These are phyloP conservation scores for Seiridium cupressi DNA, from an alignment of 2,329 filamentous ascomycete species.

Conservation along the genomic window DNA sequence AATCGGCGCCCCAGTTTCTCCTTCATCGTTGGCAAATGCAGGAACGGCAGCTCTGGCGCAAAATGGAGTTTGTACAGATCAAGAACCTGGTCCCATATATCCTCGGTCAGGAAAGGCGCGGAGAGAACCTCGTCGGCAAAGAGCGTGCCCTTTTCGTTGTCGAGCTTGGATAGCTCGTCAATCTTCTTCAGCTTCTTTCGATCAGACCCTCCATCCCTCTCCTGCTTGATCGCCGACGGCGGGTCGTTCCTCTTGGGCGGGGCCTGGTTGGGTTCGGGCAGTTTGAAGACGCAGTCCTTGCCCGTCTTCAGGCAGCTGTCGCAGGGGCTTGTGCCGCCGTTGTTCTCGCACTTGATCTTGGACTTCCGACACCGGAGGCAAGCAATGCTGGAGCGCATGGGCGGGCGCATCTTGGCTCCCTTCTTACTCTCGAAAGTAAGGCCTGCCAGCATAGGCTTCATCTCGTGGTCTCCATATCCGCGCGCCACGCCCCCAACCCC, in stretches of 20 bases:
- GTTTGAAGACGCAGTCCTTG: slow-evolving; percentile 63
- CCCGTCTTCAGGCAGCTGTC: slow-evolving; percentile 71
- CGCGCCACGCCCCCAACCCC: slow-evolving; percentile 18
- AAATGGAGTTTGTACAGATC: slow-evolving; percentile 71
- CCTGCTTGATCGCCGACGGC: slow-evolving; percentile 33
- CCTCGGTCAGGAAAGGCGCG: slow-evolving; percentile 58
- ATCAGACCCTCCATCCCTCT: slow-evolving; percentile 43
- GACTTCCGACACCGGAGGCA: slow-evolving; percentile 74
- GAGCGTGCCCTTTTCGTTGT: slow-evolving; percentile 31
- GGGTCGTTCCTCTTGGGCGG: slow-evolving; percentile 42
- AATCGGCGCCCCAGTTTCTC: slow-evolving; percentile 45
- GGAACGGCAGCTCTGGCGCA: slow-evolving; percentile 68
- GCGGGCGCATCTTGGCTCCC: slow-evolving; percentile 41
- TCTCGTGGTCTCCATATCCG: slow-evolving; percentile 27
- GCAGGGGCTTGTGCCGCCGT: slow-evolving; percentile 69
- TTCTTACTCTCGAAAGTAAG: slow-evolving; percentile 37
- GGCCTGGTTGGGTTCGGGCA: slow-evolving; percentile 52
- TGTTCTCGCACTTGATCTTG: slow-evolving; percentile 86
- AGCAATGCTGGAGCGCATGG: slow-evolving; percentile 77
- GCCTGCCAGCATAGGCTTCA: slow-evolving; percentile 29
- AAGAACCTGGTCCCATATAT: slow-evolving; percentile 68
- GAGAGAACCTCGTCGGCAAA: slow-evolving; percentile 60
- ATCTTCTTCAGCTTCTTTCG: slow-evolving; percentile 46
- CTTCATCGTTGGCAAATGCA: slow-evolving; percentile 65
- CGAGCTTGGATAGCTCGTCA: slow-evolving; percentile 39